These are phyloP conservation scores for Paracoccidioides lutzii DNA, from an alignment of 2,329 filamentous ascomycete species.

Conservation along the genomic window DNA sequence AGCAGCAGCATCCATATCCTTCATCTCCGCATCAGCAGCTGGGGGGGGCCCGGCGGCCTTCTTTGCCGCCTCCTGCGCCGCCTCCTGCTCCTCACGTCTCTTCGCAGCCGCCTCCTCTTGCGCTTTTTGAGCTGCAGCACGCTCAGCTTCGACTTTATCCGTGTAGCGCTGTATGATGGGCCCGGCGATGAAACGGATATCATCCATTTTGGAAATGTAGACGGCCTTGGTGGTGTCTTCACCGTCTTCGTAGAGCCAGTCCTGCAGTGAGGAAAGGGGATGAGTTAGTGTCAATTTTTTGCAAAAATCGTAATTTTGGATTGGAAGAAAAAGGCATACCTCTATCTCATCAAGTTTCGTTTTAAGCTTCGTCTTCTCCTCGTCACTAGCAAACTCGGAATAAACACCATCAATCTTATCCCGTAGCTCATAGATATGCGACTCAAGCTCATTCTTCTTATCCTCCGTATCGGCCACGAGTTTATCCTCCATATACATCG, in stretches of 20 bases:
- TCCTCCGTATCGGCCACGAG: constrained; percentile 95
- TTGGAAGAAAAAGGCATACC: constrained; percentile 44
- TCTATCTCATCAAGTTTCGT: constrained; percentile 72
- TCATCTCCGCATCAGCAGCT: constrained; percentile 44
- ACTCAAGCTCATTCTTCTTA: constrained; percentile 99
- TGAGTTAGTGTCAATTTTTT: background rate
- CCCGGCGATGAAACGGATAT: constrained; percentile 79
- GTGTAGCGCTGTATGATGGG: constrained; percentile 90
- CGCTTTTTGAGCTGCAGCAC: constrained; percentile 53
- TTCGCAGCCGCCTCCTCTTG: constrained; percentile 54
- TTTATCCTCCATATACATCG: constrained; percentile 98
- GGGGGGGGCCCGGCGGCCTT: constrained; percentile 34
- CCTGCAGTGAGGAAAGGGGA: constrained; percentile 40
- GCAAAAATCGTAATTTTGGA: background rate
- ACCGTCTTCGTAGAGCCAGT: constrained; percentile 97
- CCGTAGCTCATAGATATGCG: constrained; percentile 91
- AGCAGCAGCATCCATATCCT: constrained; percentile 37
- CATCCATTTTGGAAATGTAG: constrained; percentile 90
- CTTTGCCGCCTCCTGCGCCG: constrained; percentile 47
- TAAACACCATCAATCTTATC: constrained; percentile 92
- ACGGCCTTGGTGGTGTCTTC: constrained; percentile 88
- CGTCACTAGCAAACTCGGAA: constrained; percentile 74
- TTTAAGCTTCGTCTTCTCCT: constrained; percentile 80
- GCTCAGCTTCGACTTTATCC: constrained; percentile 83
- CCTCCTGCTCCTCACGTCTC: constrained; percentile 54